phyloP scores from a whole-genome alignment of 148 eudicot genomes.

The Camellia sinensis region DNA sequence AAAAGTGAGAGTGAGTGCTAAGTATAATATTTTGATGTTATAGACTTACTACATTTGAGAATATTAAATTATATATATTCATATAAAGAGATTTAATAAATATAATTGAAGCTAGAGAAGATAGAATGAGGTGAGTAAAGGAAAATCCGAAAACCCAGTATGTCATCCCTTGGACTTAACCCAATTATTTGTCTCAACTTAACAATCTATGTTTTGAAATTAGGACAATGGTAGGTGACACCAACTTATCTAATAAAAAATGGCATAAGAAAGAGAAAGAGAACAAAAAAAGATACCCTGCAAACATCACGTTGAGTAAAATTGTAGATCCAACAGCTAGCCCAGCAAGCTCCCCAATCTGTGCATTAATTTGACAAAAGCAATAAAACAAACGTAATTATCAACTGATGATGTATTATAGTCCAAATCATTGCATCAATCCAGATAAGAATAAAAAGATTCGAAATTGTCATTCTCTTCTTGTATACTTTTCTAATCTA shows the following conservation, averaged over 20 bases:
- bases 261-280: not conserved
- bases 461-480: not conserved
- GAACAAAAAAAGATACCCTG: conserved; percentile 26
- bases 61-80: no score
- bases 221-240: not conserved
- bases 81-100: no score
- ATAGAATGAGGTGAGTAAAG: no score
- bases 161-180: no score
- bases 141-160: no score
- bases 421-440: conserved; percentile 9
- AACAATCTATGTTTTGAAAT: not conserved
- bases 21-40: no score
- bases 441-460: not conserved
- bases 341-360: conserved; percentile 67
- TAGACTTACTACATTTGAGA: no score
- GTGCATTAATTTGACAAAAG: conserved; percentile 8
- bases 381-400: not conserved
- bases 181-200: no score
- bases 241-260: not conserved
- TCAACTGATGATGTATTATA: not conserved
- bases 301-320: conserved; percentile 51
- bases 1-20: no score
- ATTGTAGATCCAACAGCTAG: conserved; percentile 56
- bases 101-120: no score
- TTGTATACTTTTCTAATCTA: not conserved